These are phyloP conservation scores for Ceriops zippeliana DNA, from an alignment of 345 rosid species.

Conservation along the genomic window DNA sequence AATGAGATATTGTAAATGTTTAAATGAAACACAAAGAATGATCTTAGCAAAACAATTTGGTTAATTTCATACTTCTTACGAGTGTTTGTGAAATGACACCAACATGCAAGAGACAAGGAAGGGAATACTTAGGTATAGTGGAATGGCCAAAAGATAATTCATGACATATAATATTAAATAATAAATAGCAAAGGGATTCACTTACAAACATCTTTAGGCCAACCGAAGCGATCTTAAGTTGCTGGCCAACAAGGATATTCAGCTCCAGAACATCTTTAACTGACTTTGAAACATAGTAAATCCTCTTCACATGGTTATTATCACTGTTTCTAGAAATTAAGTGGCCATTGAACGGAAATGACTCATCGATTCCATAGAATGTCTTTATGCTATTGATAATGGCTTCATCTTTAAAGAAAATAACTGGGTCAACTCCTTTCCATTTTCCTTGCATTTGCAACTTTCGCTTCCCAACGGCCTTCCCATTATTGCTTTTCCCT, in stretches of 20 bases:
- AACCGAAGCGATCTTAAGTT: constrained; percentile 80
- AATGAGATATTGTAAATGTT: neutral
- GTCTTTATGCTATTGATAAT: constrained; percentile 58
- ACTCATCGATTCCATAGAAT: constrained; percentile 78
- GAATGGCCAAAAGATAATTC: neutral
- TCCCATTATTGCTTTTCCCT: constrained; percentile 39
- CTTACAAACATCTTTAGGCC: constrained; percentile 99
- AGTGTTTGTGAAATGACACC: neutral
- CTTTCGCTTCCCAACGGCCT: constrained; percentile 60
- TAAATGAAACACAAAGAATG: neutral
- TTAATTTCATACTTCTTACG: neutral
- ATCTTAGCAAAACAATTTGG: neutral
- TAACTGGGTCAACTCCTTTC: constrained; percentile 92
- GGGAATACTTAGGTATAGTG: neutral
- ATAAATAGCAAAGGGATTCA: constrained; percentile 8
- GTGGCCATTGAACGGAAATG: constrained; percentile 66
- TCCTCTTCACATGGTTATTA: constrained; percentile 76
- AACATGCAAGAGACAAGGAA: neutral
- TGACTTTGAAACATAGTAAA: constrained; percentile 82
- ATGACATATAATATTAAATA: neutral
- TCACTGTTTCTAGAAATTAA: constrained; percentile 82
- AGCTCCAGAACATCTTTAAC: constrained; percentile 73
- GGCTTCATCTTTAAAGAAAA: constrained; percentile 69
- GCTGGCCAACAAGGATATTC: constrained; percentile 69
- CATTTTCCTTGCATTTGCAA: constrained; percentile 90